Percentiles rank a stretch among this genome's conserved stretches.
Evolutionary conservation across 2,329 filamentous ascomycete species (phyloP).

Genomic region (Cylindrodendrum hubeiense): DNA sequence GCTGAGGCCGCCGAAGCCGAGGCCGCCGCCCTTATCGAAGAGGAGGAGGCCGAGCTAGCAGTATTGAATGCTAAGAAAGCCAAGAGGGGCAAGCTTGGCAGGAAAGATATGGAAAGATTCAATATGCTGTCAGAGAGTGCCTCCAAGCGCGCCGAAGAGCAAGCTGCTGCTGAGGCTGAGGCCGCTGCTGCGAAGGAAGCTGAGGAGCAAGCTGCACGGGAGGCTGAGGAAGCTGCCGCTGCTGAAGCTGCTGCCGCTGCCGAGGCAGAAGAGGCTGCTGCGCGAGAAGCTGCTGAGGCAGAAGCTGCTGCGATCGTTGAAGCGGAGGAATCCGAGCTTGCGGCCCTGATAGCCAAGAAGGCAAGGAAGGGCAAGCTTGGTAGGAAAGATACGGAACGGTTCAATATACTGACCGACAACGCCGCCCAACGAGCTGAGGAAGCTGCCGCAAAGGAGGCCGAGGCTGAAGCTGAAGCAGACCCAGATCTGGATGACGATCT

Average conservation of each 20-base stretch:
- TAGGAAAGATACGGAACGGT: constrained; percentile 41
- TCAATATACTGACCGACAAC: constrained; percentile 35
- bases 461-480: constrained; percentile 19
- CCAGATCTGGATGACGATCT: constrained; percentile 6
- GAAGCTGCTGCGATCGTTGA: constrained; percentile 21
- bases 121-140: constrained; percentile 20
- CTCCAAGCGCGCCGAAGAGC: constrained; percentile 22
- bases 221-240: constrained; percentile 45
- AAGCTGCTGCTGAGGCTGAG: constrained; percentile 21
- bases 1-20: constrained; percentile 42
- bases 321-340: constrained; percentile 34
- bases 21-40: constrained; percentile 32
- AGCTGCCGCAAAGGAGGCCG: constrained; percentile 38
- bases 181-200: constrained; percentile 37
- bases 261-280: constrained; percentile 14
- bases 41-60: constrained; percentile 56
- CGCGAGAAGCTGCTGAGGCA: constrained; percentile 8
- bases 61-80: constrained; percentile 49
- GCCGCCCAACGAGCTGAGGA: constrained; percentile 31
- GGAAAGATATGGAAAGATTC: constrained; percentile 29
- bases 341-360: constrained; percentile 36
- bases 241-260: constrained; percentile 9
- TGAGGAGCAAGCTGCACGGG: constrained; percentile 24
- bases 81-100: constrained; percentile 48
- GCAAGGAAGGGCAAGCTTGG: constrained; percentile 38